Evolutionary conservation across 192 early-diverging fungal genomes (phyloP).

Genomic region (Backusella westeae): DNA sequence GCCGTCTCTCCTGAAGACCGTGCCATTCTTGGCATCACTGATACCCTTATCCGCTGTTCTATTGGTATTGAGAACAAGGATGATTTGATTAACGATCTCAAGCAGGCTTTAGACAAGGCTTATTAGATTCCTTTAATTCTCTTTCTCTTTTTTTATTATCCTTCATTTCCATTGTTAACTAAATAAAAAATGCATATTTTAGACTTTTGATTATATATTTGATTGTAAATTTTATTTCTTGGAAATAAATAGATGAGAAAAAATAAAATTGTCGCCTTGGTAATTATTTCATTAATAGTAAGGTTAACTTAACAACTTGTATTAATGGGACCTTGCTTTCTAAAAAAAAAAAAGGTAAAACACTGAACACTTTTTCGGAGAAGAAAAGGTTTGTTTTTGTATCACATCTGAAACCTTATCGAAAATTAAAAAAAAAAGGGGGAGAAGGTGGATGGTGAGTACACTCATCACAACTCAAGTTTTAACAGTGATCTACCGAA

Average conservation of each 20-base stretch:
- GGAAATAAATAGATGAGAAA: no score
- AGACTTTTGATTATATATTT: not conserved
- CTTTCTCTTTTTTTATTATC: not conserved
- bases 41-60: constrained; percentile 87
- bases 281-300: no score
- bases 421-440: not conserved
- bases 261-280: no score
- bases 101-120: constrained; percentile 62
- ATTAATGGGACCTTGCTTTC: no score
- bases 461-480: no score
- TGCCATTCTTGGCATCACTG: constrained; percentile 83
- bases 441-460: not conserved
- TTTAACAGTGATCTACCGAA: not conserved
- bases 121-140: constrained; percentile 3
- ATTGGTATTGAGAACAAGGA: constrained; percentile 92
- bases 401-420: not conserved
- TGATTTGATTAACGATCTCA: constrained; percentile 81
- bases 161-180: not conserved
- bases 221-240: not conserved
- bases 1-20: constrained; percentile 85
- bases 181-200: constrained; percentile 2
- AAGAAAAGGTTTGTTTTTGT: not conserved
- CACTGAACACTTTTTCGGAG: not conserved
- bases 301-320: no score
- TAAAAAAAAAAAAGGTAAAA: not conserved